Evolutionary conservation across 1,284 basidiomycete genomes (phyloP).

Genomic region (Leccinum pachyderme): DNA sequence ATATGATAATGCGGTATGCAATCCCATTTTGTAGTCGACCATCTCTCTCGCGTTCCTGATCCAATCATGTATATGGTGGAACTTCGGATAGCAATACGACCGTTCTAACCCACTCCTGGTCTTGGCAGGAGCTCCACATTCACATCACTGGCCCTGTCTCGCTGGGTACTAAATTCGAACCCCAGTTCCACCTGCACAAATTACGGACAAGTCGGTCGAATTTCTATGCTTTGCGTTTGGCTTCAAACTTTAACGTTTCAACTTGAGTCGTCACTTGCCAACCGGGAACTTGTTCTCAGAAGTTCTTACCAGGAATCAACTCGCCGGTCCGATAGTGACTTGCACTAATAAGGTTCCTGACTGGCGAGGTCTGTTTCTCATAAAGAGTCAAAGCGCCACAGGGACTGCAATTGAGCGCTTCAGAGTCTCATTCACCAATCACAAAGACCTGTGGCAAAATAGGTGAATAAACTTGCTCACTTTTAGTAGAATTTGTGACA

Average conservation of each 20-base stretch:
- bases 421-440: neutral
- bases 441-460: neutral
- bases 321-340: neutral
- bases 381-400: neutral
- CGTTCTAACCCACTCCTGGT: constrained; percentile 41
- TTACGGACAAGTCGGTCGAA: neutral
- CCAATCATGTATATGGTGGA: neutral
- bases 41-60: neutral
- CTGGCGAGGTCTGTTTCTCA: neutral
- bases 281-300: neutral
- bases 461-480: neutral
- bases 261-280: neutral
- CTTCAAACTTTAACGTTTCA: neutral
- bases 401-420: neutral
- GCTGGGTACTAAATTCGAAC: neutral
- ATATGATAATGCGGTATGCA: neutral
- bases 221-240: neutral
- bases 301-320: neutral
- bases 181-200: neutral
- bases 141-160: neutral
- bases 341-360: neutral
- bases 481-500: neutral
- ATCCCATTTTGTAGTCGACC: neutral
- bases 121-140: neutral
- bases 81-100: neutral